Percentiles rank a stretch among this genome's conserved stretches.
phyloP scores from a whole-genome alignment of 2,329 filamentous ascomycete genomes.

The Chrysosporium queenslandicum region DNA sequence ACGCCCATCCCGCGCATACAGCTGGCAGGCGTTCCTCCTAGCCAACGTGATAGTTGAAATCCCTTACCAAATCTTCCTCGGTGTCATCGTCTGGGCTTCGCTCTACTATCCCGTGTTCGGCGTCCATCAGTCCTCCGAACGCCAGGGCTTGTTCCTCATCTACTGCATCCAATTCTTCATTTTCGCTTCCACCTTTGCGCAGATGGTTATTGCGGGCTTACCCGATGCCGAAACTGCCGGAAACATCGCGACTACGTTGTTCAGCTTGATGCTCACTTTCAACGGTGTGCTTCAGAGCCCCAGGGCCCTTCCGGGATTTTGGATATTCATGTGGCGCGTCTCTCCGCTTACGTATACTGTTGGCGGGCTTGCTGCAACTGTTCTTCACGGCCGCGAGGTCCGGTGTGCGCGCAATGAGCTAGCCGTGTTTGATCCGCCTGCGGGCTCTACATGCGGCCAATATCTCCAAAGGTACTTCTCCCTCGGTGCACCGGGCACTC shows the following conservation, averaged over 20 bases:
- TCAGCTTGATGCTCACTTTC: conserved; percentile 64
- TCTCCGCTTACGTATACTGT: conserved; percentile 78
- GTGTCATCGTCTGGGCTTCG: conserved; percentile 64
- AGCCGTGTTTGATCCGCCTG: conserved; percentile 53
- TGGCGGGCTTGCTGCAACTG: conserved; percentile 58
- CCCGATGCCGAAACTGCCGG: conserved; percentile 65
- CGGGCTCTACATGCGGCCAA: conserved; percentile 47
- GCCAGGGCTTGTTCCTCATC: conserved; percentile 70
- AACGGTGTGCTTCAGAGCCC: conserved; percentile 60
- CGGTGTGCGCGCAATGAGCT: conserved; percentile 60
- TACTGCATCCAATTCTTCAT: conserved; percentile 65
- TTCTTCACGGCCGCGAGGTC: conserved; percentile 57
- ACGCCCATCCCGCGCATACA: conserved; percentile 72
- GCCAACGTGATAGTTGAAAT: conserved; percentile 76
- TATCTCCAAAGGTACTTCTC: conserved; percentile 49
- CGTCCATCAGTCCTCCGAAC: conserved; percentile 53
- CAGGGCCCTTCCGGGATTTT: conserved; percentile 57
- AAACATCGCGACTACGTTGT: conserved; percentile 65
- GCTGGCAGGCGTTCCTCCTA: conserved; percentile 76
- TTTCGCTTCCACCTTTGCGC: conserved; percentile 71
- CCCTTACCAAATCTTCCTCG: conserved; percentile 68
- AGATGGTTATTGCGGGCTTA: conserved; percentile 65
- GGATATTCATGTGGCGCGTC: conserved; percentile 75
- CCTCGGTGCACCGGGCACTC: conserved; percentile 41
- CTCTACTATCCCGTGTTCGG: conserved; percentile 74